Base-by-base conservation (phyloP, 805 yeast genomes). In the Starmerella asiatica region DNA sequence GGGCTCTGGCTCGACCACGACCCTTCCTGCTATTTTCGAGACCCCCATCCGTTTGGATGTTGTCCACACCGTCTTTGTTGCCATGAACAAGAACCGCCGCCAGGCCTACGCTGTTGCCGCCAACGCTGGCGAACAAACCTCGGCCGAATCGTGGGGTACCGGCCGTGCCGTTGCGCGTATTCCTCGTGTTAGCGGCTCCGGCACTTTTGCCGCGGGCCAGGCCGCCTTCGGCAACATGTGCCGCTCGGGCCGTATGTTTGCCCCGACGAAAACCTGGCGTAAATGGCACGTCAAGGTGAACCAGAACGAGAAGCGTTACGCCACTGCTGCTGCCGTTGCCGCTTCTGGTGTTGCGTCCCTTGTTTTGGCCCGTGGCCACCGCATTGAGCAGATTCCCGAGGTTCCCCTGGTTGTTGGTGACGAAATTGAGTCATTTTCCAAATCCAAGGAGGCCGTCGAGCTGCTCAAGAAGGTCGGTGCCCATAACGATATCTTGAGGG, bases 191-290 rank as follows among this genome's bases (percentile, higher is more conserved):
- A 95, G 95, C 73, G 98, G 98, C 76, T 86, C 94, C 68, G 98
- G 98, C 82, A 91, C 98, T 69, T 95, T 85, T 93, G 86, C 98
- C 75, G 75, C 97, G 56, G 98, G 98, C 70, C 98, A 91, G 74
- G 98, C 85, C 70, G 98, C 98, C 68, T 91, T 91, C 79, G 98
- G 98, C 80, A 91, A 91, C 91, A 91, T 91, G 98, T 91, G 98
- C 79, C 88, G 98, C 73, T 96, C 96, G 70, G 98, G 98, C 76
- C 94, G 98, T 74, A 91, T 91, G 97, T 91, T 91, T 66, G 96
- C 98, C 71, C 98, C 98, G 70, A 91, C 98, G 71, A 91, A 91
- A 79, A 86, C 94, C 71, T 91, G 98, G 98, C 85, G 98, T 82
- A 88, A 79, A 75, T 91, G 98, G 98, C 93, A 91, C 85, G 93